A percentile compares a stretch with the other conserved stretches of the same genome.
Evolutionary conservation across 1,139 yeast genomes (phyloP).

Genomic region (Sugiyamaella neomexicana): DNA sequence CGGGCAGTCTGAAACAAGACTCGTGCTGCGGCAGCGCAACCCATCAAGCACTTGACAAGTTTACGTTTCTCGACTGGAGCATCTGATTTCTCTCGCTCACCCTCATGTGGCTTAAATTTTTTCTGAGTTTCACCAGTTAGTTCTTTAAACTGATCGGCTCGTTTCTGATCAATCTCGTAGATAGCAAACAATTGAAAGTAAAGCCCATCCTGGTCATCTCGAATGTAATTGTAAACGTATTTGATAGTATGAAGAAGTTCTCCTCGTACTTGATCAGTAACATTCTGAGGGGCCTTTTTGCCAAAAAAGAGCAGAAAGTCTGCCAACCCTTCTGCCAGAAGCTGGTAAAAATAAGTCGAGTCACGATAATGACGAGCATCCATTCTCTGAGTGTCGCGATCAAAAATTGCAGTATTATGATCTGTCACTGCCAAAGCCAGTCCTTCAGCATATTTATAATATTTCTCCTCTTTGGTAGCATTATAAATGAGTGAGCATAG

Average conservation of each 20-base stretch:
- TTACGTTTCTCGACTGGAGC: conserved; percentile 44
- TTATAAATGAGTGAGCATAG: conserved; percentile 55
- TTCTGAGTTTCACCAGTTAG: conserved; percentile 59
- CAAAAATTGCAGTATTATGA: conserved; percentile 58
- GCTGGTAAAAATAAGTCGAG: conserved; percentile 61
- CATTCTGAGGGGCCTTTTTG: conserved; percentile 42
- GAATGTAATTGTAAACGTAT: conserved; percentile 51
- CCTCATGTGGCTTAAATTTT: conserved; percentile 50
- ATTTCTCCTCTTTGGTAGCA: conserved; percentile 54
- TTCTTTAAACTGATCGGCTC: conserved; percentile 52
- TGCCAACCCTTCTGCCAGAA: conserved; percentile 67
- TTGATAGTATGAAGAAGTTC: conserved; percentile 35
- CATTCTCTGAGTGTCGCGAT: conserved; percentile 58
- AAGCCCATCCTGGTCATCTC: conserved; percentile 59
- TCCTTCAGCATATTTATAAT: conserved; percentile 58
- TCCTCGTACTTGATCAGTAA: conserved; percentile 30
- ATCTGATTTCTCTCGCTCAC: conserved; percentile 48
- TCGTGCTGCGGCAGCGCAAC: conserved; percentile 66
- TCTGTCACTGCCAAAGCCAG: conserved; percentile 62
- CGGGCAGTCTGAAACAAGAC: conserved; percentile 70
- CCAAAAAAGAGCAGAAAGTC: conserved; percentile 58
- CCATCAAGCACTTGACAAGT: conserved; percentile 59
- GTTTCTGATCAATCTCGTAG: conserved; percentile 52
- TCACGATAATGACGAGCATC: conserved; percentile 66
- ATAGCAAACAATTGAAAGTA: conserved; percentile 66